phyloP scores from a whole-genome alignment of 202 grass and related monocot species.

The Carex arenaria region DNA sequence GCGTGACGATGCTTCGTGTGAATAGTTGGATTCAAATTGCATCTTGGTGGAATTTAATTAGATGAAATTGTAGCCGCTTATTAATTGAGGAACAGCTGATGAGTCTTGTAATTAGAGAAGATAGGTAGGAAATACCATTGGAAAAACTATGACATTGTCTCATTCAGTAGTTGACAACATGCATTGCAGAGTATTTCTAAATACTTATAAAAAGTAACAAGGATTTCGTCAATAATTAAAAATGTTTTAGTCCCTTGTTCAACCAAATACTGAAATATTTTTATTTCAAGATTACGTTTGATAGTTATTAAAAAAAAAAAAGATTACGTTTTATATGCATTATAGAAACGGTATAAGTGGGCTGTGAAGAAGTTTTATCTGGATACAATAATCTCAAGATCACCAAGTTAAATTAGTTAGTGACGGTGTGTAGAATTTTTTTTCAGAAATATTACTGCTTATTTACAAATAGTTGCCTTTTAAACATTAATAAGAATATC shows the following conservation, averaged over 20 bases:
- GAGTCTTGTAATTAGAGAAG: neutral
- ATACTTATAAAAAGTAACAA: neutral
- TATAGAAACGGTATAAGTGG: neutral
- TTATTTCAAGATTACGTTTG: neutral
- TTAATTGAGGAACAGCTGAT: neutral
- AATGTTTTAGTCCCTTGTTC: neutral
- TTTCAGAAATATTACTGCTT: neutral
- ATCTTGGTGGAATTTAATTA: neutral
- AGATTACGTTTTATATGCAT: neutral
- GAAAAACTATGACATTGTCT: slow-evolving; percentile 14
- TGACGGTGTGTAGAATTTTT: neutral
- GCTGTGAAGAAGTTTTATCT: neutral
- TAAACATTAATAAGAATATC: neutral
- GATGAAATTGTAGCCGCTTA: neutral
- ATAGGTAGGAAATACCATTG: neutral
- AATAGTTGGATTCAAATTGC: neutral
- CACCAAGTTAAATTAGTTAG: neutral
- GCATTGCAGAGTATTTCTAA: neutral
- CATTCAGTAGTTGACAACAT: neutral
- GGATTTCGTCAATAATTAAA: neutral
- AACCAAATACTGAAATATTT: neutral
- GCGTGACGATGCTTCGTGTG: neutral
- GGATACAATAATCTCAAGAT: neutral
- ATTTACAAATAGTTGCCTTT: neutral
- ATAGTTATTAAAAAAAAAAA: neutral